These are phyloP conservation scores for Rhodamnia rubescens DNA, from an alignment of 345 rosid species.

Conservation along the genomic window DNA sequence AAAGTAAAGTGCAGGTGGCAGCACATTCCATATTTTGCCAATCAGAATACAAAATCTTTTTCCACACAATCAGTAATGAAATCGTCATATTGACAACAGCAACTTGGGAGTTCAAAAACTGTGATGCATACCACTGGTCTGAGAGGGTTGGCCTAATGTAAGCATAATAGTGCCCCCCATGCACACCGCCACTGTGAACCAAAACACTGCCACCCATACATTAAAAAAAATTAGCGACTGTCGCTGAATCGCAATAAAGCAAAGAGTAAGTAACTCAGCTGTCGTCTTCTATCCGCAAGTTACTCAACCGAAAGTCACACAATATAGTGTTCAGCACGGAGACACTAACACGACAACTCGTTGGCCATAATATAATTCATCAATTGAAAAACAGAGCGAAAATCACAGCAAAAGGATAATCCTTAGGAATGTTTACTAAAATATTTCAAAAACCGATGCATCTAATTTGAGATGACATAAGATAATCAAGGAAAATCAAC, in stretches of 20 bases:
- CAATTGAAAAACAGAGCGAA: not conserved
- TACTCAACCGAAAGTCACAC: not conserved
- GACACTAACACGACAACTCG: not conserved
- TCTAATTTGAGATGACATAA: not conserved
- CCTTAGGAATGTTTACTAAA: not conserved
- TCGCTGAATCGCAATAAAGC: not conserved
- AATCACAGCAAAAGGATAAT: not conserved
- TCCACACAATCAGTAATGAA: not conserved
- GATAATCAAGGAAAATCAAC: not conserved
- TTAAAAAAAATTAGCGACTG: not conserved
- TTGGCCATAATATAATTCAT: not conserved
- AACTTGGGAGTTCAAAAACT: not conserved
- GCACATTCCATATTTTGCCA: not conserved
- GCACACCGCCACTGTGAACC: constrained; percentile 64
- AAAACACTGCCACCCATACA: constrained; percentile 27
- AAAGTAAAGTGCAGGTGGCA: not conserved
- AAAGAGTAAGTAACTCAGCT: not conserved
- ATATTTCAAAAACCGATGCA: not conserved
- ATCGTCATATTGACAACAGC: not conserved
- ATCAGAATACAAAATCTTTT: not conserved
- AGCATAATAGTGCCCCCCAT: constrained; percentile 58
- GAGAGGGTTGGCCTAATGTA: constrained; percentile 48
- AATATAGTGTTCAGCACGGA: not conserved
- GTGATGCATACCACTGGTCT: constrained; percentile 36
- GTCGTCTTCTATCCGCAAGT: not conserved